phyloP scores from a whole-genome alignment of 1,284 basidiomycete species.

The Ganoderma lucidum region DNA sequence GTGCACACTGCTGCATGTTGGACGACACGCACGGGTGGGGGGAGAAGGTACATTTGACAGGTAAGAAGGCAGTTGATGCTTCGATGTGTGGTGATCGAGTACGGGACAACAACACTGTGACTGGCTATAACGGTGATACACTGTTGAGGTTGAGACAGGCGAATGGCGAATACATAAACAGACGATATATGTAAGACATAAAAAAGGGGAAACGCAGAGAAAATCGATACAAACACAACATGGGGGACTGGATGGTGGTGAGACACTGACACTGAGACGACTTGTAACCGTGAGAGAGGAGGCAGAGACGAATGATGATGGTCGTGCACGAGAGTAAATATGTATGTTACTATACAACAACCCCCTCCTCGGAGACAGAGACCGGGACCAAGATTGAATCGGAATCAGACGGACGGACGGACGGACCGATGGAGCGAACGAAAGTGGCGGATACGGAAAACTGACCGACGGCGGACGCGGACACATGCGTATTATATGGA shows the following conservation, averaged over 20 bases:
- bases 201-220: neutral
- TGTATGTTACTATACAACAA: conserved; percentile 8
- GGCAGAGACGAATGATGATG: neutral
- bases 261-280: neutral
- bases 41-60: neutral
- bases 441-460: neutral
- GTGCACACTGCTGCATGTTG: neutral
- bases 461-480: neutral
- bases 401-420: neutral
- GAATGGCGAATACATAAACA: neutral
- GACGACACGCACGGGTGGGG: neutral
- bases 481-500: neutral
- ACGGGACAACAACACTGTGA: neutral
- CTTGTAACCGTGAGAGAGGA: neutral
- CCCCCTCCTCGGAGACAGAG: conserved; percentile 1
- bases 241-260: neutral
- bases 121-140: neutral
- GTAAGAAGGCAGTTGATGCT: neutral
- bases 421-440: neutral
- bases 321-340: neutral
- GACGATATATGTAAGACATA: neutral
- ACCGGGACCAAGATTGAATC: neutral
- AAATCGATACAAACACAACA: conserved; percentile 3
- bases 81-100: neutral
- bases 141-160: neutral